Base-by-base conservation (phyloP, 352 stramenopile genomes). In the Phytopythium oedochilum region DNA sequence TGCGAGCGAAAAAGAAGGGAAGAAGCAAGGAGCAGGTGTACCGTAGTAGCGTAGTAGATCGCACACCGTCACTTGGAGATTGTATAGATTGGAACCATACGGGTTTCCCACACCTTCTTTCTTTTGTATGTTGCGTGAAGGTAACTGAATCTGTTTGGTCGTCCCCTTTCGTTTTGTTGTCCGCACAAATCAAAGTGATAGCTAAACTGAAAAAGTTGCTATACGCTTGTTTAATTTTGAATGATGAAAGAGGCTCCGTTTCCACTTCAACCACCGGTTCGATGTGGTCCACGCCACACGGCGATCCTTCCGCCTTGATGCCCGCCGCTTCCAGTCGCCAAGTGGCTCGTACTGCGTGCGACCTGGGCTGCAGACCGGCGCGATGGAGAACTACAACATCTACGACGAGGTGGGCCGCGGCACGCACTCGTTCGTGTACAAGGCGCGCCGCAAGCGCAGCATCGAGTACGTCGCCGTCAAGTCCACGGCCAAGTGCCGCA, bases 341-440 rank as follows among this genome's bases (percentile, higher is more conserved):
- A 42, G 36, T 14, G 7, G 36, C 9, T 18, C 0, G 14, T 20
- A 8, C 8, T n/a, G 15, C 15, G 29, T 26, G 7, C 2, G 26
- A 5, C 11, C 31, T 2, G 17, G 6, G 17, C n/a, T 7, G 25
- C 3, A 1, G 45, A 35, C 18, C 5, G 17, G 26, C 5, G 18
- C 26, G 28, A 97, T 97, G 90, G 89, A 98, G 62, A 96, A 97
- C 67, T 98, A 97, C 78, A 95, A 92, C 69, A 97, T 98, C 54
- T 97, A 97, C 62, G 86, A 97, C 64, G 89, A 97, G 70, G 92
- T 98, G 61, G 90, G 90, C 10, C 82, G 81, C 49, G 92, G 92
- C n/a, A 81, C 82, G 51, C 76, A 94, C 71, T 97, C 87, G 47
- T 91, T 96, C 57, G 88, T 97, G 63, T 97, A 97, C 81, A 97